phyloP scores from a whole-genome alignment of 2,329 filamentous ascomycete species.

The Xylaria sp. region DNA sequence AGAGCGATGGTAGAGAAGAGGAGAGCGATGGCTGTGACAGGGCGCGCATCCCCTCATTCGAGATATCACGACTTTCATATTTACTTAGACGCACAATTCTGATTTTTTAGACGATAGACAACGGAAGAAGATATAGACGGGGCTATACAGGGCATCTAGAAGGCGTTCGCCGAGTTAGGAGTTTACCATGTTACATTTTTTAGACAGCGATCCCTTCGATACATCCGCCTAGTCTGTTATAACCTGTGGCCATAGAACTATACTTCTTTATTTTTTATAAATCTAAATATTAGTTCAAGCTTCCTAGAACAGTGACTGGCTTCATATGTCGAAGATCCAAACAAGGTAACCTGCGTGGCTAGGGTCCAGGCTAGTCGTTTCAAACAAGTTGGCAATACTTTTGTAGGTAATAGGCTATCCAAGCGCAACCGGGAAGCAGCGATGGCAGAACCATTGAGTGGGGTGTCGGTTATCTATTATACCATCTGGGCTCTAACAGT shows the following conservation, averaged over 20 bases:
- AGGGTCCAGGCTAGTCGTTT: too few relatives aligned
- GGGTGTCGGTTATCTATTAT: too few relatives aligned
- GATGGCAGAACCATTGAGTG: too few relatives aligned
- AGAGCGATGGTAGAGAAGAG: neutral
- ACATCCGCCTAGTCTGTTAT: neutral
- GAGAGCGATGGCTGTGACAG: neutral
- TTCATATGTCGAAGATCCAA: too few relatives aligned
- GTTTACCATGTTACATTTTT: neutral
- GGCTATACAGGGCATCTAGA: neutral
- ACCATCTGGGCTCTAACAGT: too few relatives aligned
- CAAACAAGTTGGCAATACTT: too few relatives aligned
- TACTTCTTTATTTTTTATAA: neutral
- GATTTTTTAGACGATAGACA: neutral
- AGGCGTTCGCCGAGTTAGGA: neutral
- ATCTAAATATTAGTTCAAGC: neutral
- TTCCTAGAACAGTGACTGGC: too few relatives aligned
- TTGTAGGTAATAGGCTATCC: too few relatives aligned
- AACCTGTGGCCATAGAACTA: neutral
- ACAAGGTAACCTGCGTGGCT: too few relatives aligned
- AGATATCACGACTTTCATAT: neutral
- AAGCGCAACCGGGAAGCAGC: too few relatives aligned
- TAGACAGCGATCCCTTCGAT: constrained; percentile 1
- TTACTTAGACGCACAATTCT: neutral
- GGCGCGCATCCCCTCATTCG: neutral
- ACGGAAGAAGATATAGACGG: neutral